Base-by-base conservation (phyloP, 805 yeast species). In the Candida ovalis region DNA sequence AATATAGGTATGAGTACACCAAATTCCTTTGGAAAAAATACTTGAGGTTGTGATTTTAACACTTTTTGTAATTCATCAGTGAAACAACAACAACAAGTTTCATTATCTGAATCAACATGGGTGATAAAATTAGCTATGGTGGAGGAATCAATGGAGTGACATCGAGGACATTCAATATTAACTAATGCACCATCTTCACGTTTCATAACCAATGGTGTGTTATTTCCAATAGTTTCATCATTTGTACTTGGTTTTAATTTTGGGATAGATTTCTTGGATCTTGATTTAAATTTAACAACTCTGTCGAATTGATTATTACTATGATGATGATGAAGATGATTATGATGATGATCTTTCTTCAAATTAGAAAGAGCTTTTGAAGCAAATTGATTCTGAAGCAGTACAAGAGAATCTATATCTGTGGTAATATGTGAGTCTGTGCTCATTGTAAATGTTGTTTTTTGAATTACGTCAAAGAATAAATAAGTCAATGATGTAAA, bases 101-200 rank as follows among this genome's bases (percentile, higher is more conserved):
- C n/a, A 15, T 39, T 40, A 33, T 55, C 58, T 3, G 3, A 44
- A 13, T 40, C 28, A 7, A 38, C 25, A 45, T 55, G 58, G 10
- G 13, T n/a, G 12, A 52, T 9, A 30, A 55, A 55, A 6, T 18
- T 25, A 23, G 17, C 36, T 8, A 44, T 25, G 2, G 33, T 33
- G 21, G 10, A 23, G 25, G 32, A 48, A 5, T 41, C 30, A 1
- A 42, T 25, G 7, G 25, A 25, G 18, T 6, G 8, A 25, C 60
- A 57, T 2, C 46, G 37, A 18, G 60, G 60, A 40, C 60, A 57
- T 23, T 44, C 46, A 18, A 57, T 27, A 10, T 18, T 27, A 2
- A 55, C 53, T 2, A 35, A 22, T 4, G 52, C 49, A 1, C 58
- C 60, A 40, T 57, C 60, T 6, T 51, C 43, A 28, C 60, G 44